phyloP scores from a whole-genome alignment of 345 rosid species.

The Lumnitzera littorea region DNA sequence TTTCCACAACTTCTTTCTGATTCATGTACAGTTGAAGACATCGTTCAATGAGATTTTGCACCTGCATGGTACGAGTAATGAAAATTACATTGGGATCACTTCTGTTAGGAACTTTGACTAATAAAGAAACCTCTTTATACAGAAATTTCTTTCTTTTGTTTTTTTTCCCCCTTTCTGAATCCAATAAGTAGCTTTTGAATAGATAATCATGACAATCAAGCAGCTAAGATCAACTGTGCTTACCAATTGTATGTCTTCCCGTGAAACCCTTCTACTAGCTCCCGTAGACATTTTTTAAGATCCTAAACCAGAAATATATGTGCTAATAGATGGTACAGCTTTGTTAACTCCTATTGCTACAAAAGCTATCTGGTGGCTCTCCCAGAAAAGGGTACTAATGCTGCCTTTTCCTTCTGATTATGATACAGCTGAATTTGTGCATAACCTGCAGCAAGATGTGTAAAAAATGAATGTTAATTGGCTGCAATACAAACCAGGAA shows the following conservation, averaged over 20 bases:
- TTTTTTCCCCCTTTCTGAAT: neutral
- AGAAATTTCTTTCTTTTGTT: neutral
- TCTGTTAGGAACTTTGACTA: no score
- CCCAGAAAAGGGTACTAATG: no score
- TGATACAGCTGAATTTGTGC: neutral
- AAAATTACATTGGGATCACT: neutral
- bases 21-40: constrained; percentile 97
- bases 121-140: no score
- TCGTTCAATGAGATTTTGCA: constrained; percentile 88
- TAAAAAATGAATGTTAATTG: no score
- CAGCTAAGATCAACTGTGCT: constrained; percentile 16
- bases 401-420: no score
- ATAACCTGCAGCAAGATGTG: no score
- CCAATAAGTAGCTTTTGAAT: neutral
- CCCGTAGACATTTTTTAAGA: constrained; percentile 59
- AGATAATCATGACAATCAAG: neutral
- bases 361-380: no score
- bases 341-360: no score
- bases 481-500: no score
- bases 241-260: constrained; percentile 88
- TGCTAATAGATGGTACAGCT: no score
- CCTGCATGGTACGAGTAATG: constrained; percentile 36
- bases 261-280: constrained; percentile 69
- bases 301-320: neutral
- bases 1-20: constrained; percentile 87